A percentile compares a stretch with the other conserved stretches of the same genome.
These are phyloP conservation scores for Neurospora tetraspora DNA, from an alignment of 495 filamentous ascomycete species.

Conservation along the genomic window DNA sequence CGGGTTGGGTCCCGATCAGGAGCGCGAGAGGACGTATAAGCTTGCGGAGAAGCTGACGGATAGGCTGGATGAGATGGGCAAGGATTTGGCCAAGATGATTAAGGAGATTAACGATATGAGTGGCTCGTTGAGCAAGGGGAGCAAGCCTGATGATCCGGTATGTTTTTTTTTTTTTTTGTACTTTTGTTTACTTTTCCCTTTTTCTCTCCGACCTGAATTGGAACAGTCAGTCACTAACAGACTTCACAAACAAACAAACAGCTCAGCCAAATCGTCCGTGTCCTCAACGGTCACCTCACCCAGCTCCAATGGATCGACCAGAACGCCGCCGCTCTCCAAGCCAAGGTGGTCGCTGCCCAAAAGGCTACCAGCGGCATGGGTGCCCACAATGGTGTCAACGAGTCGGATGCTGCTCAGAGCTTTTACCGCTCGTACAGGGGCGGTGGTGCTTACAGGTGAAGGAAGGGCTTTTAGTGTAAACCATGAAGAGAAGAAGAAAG, in stretches of 20 bases:
- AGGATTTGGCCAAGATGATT: conserved; percentile 87
- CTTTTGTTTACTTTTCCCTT: conserved; percentile 12
- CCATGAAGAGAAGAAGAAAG: too few species aligned
- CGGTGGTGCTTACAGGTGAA: conserved; percentile 6
- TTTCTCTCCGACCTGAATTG: conserved; percentile 1
- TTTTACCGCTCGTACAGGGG: conserved; percentile 75
- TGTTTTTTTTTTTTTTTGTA: conserved; percentile 17
- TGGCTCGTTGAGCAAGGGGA: conserved; percentile 72
- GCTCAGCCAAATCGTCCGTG: conserved; percentile 87
- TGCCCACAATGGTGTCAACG: conserved; percentile 43
- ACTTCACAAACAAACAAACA: conserved; percentile 21
- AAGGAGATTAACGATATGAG: conserved; percentile 91
- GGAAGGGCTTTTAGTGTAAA: neutral
- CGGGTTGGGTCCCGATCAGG: conserved; percentile 78
- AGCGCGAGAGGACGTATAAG: conserved; percentile 89
- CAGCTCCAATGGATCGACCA: conserved; percentile 87
- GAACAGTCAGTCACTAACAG: neutral
- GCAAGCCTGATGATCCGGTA: conserved; percentile 86
- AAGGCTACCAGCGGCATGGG: conserved; percentile 61
- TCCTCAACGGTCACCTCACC: conserved; percentile 83
- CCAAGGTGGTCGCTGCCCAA: conserved; percentile 69
- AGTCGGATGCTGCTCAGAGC: conserved; percentile 62
- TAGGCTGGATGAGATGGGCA: conserved; percentile 80
- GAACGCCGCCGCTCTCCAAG: conserved; percentile 66
- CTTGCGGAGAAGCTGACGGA: conserved; percentile 84